Evolutionary conservation across 441 rosid genomes (phyloP).

Genomic region (Croton setiger): DNA sequence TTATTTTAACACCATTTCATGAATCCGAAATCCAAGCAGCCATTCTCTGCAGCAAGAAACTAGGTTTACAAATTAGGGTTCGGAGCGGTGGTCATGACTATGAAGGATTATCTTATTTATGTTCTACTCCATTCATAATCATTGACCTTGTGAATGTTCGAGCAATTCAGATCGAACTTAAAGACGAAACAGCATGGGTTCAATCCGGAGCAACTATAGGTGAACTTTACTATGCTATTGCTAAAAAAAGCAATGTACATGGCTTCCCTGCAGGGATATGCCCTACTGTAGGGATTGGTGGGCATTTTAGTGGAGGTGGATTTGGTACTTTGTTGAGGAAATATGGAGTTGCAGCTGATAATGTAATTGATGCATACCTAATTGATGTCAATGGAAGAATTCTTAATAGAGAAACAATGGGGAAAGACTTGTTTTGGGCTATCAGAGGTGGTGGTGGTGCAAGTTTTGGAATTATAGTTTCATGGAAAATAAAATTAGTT

Average conservation of each 20-base stretch:
- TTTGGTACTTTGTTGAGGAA: conserved; percentile 59
- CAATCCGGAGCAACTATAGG: conserved; percentile 65
- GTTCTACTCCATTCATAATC: conserved; percentile 39
- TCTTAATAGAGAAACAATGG: conserved; percentile 48
- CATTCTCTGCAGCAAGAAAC: conserved; percentile 37
- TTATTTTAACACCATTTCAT: conserved; percentile 57
- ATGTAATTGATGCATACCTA: conserved; percentile 52
- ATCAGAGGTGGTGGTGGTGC: conserved; percentile 77
- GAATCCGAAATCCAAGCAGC: conserved; percentile 51
- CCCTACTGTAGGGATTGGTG: conserved; percentile 65
- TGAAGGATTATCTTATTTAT: conserved; percentile 54
- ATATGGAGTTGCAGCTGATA: conserved; percentile 65
- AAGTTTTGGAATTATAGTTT: conserved; percentile 59
- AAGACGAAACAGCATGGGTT: conserved; percentile 60
- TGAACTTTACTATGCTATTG: conserved; percentile 58
- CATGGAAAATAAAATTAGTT: conserved; percentile 63
- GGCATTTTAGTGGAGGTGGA: conserved; percentile 69
- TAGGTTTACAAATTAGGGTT: conserved; percentile 41
- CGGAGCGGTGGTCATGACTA: conserved; percentile 78
- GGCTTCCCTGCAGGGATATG: conserved; percentile 67
- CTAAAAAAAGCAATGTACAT: conserved; percentile 36
- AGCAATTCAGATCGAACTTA: conserved; percentile 21
- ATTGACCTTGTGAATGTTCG: conserved; percentile 34
- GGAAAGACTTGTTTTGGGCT: conserved; percentile 70
- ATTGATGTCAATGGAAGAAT: conserved; percentile 48